These are phyloP conservation scores for Vitis hybrid DNA, from an alignment of 177 flowering plant species.

Conservation along the genomic window DNA sequence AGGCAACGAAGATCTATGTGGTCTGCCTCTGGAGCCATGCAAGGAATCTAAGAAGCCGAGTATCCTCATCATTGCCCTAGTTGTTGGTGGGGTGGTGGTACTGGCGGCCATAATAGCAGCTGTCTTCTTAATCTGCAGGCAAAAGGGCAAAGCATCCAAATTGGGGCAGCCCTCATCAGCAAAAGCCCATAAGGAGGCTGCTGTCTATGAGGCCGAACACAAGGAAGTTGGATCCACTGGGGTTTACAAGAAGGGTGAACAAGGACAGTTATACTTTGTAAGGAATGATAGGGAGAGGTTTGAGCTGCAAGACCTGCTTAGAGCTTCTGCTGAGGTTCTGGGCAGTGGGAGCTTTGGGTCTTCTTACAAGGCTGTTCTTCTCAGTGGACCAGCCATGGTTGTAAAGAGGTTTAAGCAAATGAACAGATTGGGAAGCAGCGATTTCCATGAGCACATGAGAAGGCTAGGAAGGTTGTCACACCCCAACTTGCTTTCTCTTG, in stretches of 20 bases:
- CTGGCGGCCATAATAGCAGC: background rate
- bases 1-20: constrained; percentile 56
- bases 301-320: constrained; percentile 48
- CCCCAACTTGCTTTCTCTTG: constrained; percentile 46
- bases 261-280: constrained; percentile 34
- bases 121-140: background rate
- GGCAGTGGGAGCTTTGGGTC: constrained; percentile 65
- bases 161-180: constrained; percentile 2
- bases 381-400: constrained; percentile 36
- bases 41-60: constrained; percentile 11
- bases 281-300: constrained; percentile 39
- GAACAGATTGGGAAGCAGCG: constrained; percentile 42
- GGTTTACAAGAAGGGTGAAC: constrained; percentile 8
- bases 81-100: background rate
- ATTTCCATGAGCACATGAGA: constrained; percentile 50
- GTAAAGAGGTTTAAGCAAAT: constrained; percentile 63
- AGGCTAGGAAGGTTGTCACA: constrained; percentile 45
- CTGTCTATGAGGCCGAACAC: background rate
- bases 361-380: constrained; percentile 49
- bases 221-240: background rate
- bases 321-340: constrained; percentile 58
- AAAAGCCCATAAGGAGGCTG: background rate
- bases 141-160: background rate
- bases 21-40: constrained; percentile 43
- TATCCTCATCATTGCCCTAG: background rate